Percentiles rank a stretch among this genome's conserved stretches.
phyloP scores from a whole-genome alignment of 345 rosid species.

The Populus nigra region DNA sequence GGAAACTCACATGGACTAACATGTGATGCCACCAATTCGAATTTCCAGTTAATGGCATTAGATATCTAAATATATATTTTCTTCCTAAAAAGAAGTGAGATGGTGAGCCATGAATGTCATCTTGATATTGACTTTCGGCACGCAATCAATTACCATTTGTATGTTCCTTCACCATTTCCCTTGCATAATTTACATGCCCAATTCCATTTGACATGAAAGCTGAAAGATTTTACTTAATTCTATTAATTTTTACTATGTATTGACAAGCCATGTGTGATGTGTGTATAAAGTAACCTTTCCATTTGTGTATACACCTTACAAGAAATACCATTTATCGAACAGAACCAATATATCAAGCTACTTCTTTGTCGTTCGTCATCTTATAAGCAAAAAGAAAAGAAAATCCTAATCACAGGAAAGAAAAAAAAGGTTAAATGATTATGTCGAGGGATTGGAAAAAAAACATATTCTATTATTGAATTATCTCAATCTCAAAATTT shows the following conservation, averaged over 20 bases:
- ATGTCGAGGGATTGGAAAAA: too few species aligned
- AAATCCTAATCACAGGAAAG: not conserved
- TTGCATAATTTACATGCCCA: not conserved
- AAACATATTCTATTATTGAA: too few species aligned
- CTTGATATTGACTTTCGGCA: constrained; percentile 1
- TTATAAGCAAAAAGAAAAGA: too few species aligned
- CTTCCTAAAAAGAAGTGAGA: not conserved
- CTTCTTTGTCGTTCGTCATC: not conserved
- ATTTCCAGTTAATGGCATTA: not conserved
- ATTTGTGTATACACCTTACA: not conserved
- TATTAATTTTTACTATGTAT: not conserved
- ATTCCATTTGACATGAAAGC: not conserved
- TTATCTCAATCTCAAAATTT: too few species aligned
- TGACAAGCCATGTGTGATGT: not conserved
- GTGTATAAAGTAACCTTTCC: not conserved
- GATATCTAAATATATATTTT: too few species aligned
- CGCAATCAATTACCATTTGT: not conserved
- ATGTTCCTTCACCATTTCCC: not conserved
- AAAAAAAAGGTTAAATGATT: too few species aligned
- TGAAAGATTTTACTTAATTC: not conserved
- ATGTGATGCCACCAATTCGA: not conserved
- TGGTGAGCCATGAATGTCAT: not conserved
- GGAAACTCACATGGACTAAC: constrained; percentile 21
- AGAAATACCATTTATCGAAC: not conserved
- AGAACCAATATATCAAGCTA: too few species aligned